Percentiles rank a stretch among this genome's conserved stretches.
Evolutionary conservation across 805 yeast genomes (phyloP).

Genomic region (Zygoascus tannicola): DNA sequence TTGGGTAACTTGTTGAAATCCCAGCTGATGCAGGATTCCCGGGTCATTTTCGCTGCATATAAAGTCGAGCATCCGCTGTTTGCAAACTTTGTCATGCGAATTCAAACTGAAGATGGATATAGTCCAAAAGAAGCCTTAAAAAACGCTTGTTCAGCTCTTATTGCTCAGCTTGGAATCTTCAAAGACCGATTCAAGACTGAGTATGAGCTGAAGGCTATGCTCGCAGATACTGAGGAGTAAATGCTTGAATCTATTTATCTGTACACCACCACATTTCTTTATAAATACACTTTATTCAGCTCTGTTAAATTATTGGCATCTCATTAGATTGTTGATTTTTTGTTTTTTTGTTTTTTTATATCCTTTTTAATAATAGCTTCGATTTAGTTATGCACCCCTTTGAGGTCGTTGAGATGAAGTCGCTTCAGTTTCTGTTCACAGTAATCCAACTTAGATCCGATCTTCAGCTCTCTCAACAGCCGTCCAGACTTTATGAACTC

Average conservation of each 20-base stretch:
- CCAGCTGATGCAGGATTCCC: conserved; percentile 74
- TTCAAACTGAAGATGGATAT: conserved; percentile 93
- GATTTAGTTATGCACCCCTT: too few relatives aligned
- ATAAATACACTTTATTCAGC: too few relatives aligned
- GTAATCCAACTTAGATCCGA: background rate
- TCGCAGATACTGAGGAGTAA: conserved; percentile 27
- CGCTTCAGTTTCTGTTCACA: conserved; percentile 3
- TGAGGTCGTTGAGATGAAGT: background rate
- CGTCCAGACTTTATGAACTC: background rate
- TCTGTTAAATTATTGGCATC: too few relatives aligned
- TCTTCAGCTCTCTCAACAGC: background rate
- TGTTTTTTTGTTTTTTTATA: too few relatives aligned
- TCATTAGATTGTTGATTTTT: too few relatives aligned
- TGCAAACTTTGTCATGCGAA: conserved; percentile 87
- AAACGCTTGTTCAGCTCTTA: conserved; percentile 79
- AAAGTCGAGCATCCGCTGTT: conserved; percentile 96
- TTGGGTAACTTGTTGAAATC: conserved; percentile 82
- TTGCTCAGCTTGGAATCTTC: conserved; percentile 66
- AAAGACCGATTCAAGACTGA: conserved; percentile 77
- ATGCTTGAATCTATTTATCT: too few relatives aligned
- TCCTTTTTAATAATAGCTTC: too few relatives aligned
- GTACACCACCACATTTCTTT: too few relatives aligned
- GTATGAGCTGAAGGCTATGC: conserved; percentile 75
- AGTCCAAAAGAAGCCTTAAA: conserved; percentile 83
- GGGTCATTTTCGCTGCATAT: conserved; percentile 94